phyloP scores from a whole-genome alignment of 176 grass and related monocot species.

The Raddia guianensis region DNA sequence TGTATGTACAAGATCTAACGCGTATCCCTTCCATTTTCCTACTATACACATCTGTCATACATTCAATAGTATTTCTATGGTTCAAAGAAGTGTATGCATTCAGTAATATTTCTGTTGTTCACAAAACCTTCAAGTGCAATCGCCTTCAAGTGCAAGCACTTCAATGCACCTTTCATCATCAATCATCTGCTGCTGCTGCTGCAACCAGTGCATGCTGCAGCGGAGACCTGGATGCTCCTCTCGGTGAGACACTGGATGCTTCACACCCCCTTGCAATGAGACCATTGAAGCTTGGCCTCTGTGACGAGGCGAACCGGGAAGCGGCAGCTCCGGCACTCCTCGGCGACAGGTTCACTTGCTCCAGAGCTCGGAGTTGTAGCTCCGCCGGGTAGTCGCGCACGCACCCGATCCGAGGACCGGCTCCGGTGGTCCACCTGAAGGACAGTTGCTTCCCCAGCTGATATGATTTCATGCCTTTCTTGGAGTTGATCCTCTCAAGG shows the following conservation, averaged over 20 bases:
- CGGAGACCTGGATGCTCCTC: constrained; percentile 35
- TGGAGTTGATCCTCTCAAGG: constrained; percentile 82
- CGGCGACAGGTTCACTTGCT: constrained; percentile 80
- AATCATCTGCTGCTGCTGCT: constrained; percentile 21
- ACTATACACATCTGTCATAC: constrained; percentile 1
- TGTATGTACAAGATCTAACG: not conserved
- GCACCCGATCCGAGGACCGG: constrained; percentile 78
- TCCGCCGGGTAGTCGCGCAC: constrained; percentile 88
- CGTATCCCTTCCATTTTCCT: constrained; percentile 13
- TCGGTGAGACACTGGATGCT: constrained; percentile 27
- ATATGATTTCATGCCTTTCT: constrained; percentile 76
- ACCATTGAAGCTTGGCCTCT: constrained; percentile 40
- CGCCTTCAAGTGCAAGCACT: not conserved
- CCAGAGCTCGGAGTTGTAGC: constrained; percentile 73
- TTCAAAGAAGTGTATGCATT: constrained; percentile 14
- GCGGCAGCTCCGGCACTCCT: constrained; percentile 7
- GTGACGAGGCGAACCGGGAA: constrained; percentile 52
- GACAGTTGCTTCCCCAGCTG: constrained; percentile 85
- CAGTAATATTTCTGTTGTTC: not conserved
- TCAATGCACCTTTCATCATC: not conserved
- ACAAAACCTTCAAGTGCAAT: constrained; percentile 10
- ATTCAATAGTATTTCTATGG: not conserved
- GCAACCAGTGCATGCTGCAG: constrained; percentile 35
- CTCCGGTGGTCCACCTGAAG: constrained; percentile 72
- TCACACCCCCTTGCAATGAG: not conserved